Evolutionary conservation across 768 basidiomycete genomes (phyloP).

Genomic region (Lentinula guzmanii): DNA sequence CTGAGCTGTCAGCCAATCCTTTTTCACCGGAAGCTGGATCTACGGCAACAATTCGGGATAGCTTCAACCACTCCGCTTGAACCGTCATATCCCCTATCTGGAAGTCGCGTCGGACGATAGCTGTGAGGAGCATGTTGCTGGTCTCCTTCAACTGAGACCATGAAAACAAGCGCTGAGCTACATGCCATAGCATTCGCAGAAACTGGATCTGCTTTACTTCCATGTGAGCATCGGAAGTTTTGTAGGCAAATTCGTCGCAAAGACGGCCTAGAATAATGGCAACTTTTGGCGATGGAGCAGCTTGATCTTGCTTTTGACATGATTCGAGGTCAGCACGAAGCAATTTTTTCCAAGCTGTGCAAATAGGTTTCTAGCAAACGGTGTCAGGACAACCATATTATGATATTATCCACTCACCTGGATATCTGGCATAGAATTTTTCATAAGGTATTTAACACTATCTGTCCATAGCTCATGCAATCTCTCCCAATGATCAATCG

Average conservation of each 20-base stretch:
- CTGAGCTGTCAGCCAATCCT: conserved; percentile 20
- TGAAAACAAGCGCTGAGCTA: conserved; percentile 43
- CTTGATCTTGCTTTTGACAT: conserved; percentile 29
- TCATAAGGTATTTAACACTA: conserved; percentile 15
- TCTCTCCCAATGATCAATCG: conserved; percentile 29
- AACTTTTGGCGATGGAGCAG: conserved; percentile 23
- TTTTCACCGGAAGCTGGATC: conserved; percentile 16
- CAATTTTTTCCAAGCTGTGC: conserved; percentile 49
- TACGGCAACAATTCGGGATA: conserved; percentile 40
- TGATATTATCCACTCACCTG: conserved; percentile 16
- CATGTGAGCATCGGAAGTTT: conserved; percentile 12
- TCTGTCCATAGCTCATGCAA: conserved; percentile 33
- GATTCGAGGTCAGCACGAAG: conserved; percentile 44
- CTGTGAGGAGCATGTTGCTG: conserved; percentile 41
- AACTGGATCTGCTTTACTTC: conserved; percentile 34
- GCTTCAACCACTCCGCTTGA: conserved; percentile 35
- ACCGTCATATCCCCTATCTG: conserved; percentile 31
- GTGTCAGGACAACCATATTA: background rate
- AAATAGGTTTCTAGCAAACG: conserved; percentile 26
- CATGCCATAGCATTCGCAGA: conserved; percentile 43
- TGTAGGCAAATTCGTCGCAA: conserved; percentile 22
- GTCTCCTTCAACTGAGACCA: conserved; percentile 30
- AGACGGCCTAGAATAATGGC: background rate
- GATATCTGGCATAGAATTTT: conserved; percentile 7
- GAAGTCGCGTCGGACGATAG: conserved; percentile 38